Base-by-base conservation (phyloP, 768 basidiomycete species). In the Mycena floridula region DNA sequence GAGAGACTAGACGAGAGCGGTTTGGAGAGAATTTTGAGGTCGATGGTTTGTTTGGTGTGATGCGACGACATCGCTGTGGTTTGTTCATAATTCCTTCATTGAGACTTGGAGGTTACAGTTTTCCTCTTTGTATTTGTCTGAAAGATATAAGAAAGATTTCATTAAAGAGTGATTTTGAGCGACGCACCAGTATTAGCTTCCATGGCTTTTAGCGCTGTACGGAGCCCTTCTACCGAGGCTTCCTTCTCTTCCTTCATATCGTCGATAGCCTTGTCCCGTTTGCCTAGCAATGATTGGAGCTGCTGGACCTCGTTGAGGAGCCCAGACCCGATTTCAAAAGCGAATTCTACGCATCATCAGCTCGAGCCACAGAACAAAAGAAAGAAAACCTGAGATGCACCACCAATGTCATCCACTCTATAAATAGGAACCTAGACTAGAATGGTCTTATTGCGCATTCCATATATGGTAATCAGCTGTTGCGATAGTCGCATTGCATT, bases 41-140 rank as follows among this genome's bases (percentile, higher is more conserved):
- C 96, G 27, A 77, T 68, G 56, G 94, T 90, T 18, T 89, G 69
- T 37, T 89, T 82, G 50, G 79, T 74, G 3, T 74, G 81, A 70
- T 13, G 81, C 64, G 50, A 89, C 82, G 1, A 79, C 74, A 40
- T 87, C 82, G 24, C 73, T 58, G 37, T 86, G 70, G 51, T 88
- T 81, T 1, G 77, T 67, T 27, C 84, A 82, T 20, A 93, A 73
- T 47, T 96, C 93, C 60, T 98, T 94, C 23, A 92, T 69, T 13
- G 79, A 77, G 40, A 97, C 92, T 68, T 98, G 94, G 46, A 97
- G 81, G 58, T 98, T 95, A 95, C 96, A 98, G 61, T 96, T 98
- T 66, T 94, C 92, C 66, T 98, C 95, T 66, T 92, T 92, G 79
- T 82, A 95, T 51, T 92, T 91, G 62, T 97, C 95, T 85, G 20